Evolutionary conservation across 208 protist genomes (phyloP).

Genomic region (Leptomonas pyrrhocoris): DNA sequence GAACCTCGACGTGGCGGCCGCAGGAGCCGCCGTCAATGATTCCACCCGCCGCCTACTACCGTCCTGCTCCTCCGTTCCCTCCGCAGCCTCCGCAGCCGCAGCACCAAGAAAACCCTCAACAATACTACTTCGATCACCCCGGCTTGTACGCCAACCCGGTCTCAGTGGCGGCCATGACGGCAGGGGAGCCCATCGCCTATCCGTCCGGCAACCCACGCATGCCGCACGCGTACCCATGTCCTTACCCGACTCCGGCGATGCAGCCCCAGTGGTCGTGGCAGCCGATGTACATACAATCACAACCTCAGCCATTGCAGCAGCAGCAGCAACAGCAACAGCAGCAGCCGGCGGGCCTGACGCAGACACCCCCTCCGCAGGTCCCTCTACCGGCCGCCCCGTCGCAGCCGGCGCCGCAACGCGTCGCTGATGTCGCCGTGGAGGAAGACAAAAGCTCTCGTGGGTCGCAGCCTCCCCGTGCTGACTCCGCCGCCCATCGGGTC

Average conservation of each 20-base stretch:
- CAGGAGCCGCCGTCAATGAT: conserved; percentile 14
- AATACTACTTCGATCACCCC: conserved; percentile 18
- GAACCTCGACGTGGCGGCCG: conserved; percentile 12
- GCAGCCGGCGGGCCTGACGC: neutral
- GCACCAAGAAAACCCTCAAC: conserved; percentile 1
- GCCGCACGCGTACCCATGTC: conserved; percentile 3
- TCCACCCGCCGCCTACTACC: conserved; percentile 23
- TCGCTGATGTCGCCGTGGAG: conserved; percentile 9
- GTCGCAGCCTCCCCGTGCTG: neutral
- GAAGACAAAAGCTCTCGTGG: neutral
- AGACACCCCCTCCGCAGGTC: neutral
- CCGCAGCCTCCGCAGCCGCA: neutral
- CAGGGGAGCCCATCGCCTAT: neutral
- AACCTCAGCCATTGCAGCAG: neutral
- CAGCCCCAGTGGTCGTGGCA: conserved; percentile 5
- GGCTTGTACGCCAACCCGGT: conserved; percentile 8
- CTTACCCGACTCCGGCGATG: neutral
- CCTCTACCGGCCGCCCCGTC: neutral
- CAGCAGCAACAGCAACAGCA: neutral
- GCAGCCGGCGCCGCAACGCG: neutral
- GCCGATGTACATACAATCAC: neutral
- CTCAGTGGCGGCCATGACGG: conserved; percentile 17
- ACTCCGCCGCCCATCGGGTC: no score
- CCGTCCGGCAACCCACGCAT: conserved; percentile 1
- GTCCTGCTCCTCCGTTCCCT: neutral